Evolutionary conservation across 495 filamentous ascomycete species (phyloP), one percentile per base, ranked within the genome.

Genomic region (Penicillium goetzii): DNA sequence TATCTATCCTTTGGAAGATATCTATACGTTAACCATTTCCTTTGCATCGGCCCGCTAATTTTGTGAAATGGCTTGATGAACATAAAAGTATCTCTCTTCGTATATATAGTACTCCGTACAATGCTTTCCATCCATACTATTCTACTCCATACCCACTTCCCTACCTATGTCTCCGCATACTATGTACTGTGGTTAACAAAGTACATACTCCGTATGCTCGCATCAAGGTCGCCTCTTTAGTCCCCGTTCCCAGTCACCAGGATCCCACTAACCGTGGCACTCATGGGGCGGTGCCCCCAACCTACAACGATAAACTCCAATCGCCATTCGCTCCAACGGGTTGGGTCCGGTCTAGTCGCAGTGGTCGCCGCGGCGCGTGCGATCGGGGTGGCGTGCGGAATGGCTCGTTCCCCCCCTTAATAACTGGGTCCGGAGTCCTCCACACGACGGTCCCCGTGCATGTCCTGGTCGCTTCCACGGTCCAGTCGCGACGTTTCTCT

Each of bases 301-400:
- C 25, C 12, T 30, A 51, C 47, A 28, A 26, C 32, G n/a, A 36
- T 25, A 33, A 32, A 5, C 56, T 15, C 56, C 56, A 41, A 58
- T 58, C 56, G 15, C 56, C 56, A 58, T 58, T n/a, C 52, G 30
- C 32, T 10, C 52, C 52, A 55, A 30, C n/a, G 1, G 19, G 52
- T 34, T 36, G 52, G 52, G 52, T 33, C 52, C 32, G 52, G 52
- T 55, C 30, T 36, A 32, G 26, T 33, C 30, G 28, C 30, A 30
- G 52, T 36, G 52, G 26, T 33, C 30, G 28, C 30, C 52, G 52
- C 47, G 38, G 51, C 52, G 61, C 54, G 55, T 63, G 61, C 47
- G 61, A 63, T 63, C 61, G 61, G 61, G 54, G 61, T 63, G 61
- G 61, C 61, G 61, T 40, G 32, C 55, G 61, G 61, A 63, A 61